Percentiles rank a stretch among this genome's conserved stretches.
These are phyloP conservation scores for Ustilago lituana DNA, from an alignment of 1,284 basidiomycete species.

Conservation along the genomic window DNA sequence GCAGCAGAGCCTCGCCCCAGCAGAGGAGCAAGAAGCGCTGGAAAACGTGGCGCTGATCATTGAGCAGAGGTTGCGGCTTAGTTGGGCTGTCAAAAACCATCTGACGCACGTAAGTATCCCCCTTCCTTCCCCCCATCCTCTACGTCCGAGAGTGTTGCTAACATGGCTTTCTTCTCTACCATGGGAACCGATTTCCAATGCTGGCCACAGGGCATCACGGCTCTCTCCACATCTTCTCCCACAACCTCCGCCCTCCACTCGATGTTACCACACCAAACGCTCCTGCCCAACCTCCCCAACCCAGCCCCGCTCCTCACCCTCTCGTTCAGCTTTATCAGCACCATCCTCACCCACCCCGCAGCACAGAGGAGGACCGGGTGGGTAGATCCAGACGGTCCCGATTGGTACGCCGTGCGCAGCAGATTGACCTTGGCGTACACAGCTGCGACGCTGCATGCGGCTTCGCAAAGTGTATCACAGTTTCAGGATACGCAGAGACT, in stretches of 20 bases:
- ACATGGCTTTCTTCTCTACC: no score
- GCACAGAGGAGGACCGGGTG: slow-evolving; percentile 7
- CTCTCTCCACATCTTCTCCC: slow-evolving; percentile 20
- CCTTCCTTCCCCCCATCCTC: not conserved
- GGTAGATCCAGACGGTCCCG: slow-evolving; percentile 26
- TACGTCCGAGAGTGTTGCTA: no score
- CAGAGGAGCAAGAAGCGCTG: slow-evolving; percentile 2
- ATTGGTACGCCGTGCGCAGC: slow-evolving; percentile 27
- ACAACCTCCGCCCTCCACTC: slow-evolving; percentile 7
- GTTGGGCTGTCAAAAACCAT: slow-evolving; percentile 14
- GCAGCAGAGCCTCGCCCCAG: not conserved
- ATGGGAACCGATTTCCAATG: no score
- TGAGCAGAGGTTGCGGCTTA: slow-evolving; percentile 10
- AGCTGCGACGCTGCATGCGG: slow-evolving; percentile 26
- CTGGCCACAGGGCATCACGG: slow-evolving; percentile 10
- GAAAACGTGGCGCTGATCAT: not conserved
- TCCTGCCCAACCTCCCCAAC: slow-evolving; percentile 20
- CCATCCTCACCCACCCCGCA: slow-evolving; percentile 5
- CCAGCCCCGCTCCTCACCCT: slow-evolving; percentile 20
- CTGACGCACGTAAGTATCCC: slow-evolving; percentile 11
- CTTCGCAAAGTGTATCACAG: not conserved
- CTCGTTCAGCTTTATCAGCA: slow-evolving; percentile 2
- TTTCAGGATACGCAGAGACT: slow-evolving; percentile 14
- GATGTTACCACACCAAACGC: slow-evolving; percentile 17
- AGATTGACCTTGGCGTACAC: slow-evolving; percentile 20